Base-by-base conservation (phyloP, 768 basidiomycete genomes). In the Butyriboletus loyo region DNA sequence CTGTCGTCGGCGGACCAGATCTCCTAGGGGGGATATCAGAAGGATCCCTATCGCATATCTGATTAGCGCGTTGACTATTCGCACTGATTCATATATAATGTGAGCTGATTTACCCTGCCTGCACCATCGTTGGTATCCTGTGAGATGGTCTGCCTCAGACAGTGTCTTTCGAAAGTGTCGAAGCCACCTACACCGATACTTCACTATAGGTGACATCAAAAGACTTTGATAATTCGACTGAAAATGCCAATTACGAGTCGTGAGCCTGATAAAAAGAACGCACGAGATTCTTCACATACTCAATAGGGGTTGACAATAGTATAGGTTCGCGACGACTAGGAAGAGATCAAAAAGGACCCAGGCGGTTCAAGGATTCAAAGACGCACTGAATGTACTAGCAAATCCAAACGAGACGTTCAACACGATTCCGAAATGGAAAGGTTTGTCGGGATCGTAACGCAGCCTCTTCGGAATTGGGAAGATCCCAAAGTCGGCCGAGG, bases 281-380 rank as follows among this genome's bases (percentile, higher is more conserved):
- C 11, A 13, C 9, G 10, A 25, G 8, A 19, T 2, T 0, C 15
- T 56, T 31, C 55, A 72, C 77, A 56, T 65, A 83, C 89, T 87
- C 14, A 92, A 70, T 59, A 93, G 65, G 0, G 90, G 90, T 71
- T 90, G 88, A 55, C 85, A 87, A 58, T 92, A 93, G 63, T 92
- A 92, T 42, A 92, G 65, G 62, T 92, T 92, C n/a, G 83, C 79
- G 14, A 83, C 83, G 38, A 72, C 85, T 86, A 17, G 7, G 3
- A 30, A 36, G 27, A 30, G 13, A 14, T 64, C n/a, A 56, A 21
- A 17, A 30, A 28, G 7, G 25, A 28, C 36, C n/a, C 7, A 3
- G n/a, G n/a, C n/a, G n/a, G n/a, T n/a, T 21, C 31, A 7, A 7
- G 5, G n/a, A 4, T 8, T 22, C 9, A 13, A 24, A 22, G 14